Conservation (phyloP, 1,284 basidiomycete genomes). For the Hemileia vastatrix region DNA sequence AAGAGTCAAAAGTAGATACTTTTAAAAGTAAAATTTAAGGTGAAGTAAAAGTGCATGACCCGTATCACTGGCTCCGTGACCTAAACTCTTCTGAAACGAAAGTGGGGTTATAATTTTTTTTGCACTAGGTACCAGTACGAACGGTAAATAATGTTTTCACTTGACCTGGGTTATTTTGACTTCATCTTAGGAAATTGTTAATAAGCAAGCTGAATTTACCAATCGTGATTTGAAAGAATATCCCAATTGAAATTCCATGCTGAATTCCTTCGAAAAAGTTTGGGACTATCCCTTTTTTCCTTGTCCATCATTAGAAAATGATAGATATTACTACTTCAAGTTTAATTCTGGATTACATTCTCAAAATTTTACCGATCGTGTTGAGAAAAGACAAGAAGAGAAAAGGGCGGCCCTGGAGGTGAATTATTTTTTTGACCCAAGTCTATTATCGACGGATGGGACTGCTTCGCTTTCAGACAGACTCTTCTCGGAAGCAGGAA, state of each 20-base stretch:
- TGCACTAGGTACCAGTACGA: conserved; percentile 45
- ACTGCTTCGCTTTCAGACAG: conserved; percentile 56
- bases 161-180: neutral
- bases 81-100: neutral
- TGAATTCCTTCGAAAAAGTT: conserved; percentile 55
- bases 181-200: conserved; percentile 49
- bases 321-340: conserved; percentile 58
- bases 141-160: conserved; percentile 42
- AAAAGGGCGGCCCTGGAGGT: conserved; percentile 47
- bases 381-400: conserved; percentile 52
- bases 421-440: conserved; percentile 70
- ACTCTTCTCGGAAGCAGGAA: conserved; percentile 59
- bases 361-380: conserved; percentile 55
- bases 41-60: conserved; percentile 56
- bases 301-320: conserved; percentile 52
- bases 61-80: conserved; percentile 62
- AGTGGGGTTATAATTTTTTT: conserved; percentile 21
- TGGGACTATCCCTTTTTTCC: conserved; percentile 62
- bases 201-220: conserved; percentile 56
- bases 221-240: conserved; percentile 56
- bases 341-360: conserved; percentile 30
- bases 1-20: conserved; percentile 51
- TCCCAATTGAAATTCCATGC: conserved; percentile 53
- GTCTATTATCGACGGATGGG: conserved; percentile 62
- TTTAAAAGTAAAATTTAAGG: conserved; percentile 58